phyloP scores from a whole-genome alignment of 1,139 yeast species.

The Wickerhamomyces sp. region DNA sequence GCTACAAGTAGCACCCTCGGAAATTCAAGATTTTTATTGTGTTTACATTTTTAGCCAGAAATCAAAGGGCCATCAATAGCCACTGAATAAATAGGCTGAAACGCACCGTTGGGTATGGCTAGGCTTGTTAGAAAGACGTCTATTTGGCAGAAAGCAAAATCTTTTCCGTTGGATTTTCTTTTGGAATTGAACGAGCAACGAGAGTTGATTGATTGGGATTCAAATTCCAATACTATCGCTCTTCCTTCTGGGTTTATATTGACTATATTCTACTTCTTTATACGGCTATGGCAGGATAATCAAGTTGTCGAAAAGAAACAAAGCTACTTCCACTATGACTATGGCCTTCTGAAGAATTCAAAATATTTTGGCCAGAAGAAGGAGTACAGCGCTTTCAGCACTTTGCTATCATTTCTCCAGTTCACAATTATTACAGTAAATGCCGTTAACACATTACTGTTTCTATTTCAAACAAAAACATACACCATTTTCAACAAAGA shows the following conservation, averaged over 20 bases:
- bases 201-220: slow-evolving; percentile 63
- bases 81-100: no score
- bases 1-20: no score
- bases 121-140: slow-evolving; percentile 16
- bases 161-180: slow-evolving; percentile 55
- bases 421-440: slow-evolving; percentile 15
- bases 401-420: slow-evolving; percentile 7
- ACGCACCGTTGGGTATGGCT: slow-evolving; percentile 4
- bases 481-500: slow-evolving; percentile 23
- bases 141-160: slow-evolving; percentile 32
- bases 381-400: slow-evolving; percentile 5
- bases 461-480: slow-evolving; percentile 18
- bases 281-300: slow-evolving; percentile 30
- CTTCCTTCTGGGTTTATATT: slow-evolving; percentile 41
- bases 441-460: slow-evolving; percentile 14
- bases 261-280: slow-evolving; percentile 27
- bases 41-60: no score
- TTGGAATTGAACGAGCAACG: slow-evolving; percentile 48
- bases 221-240: slow-evolving; percentile 40
- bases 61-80: no score
- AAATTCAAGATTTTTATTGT: no score
- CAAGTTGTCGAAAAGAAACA: slow-evolving; percentile 18
- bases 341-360: slow-evolving; percentile 23
- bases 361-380: slow-evolving; percentile 22
- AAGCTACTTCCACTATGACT: slow-evolving; percentile 23